Evolutionary conservation across 306 rosid genomes (phyloP).

Genomic region (Quercus glauca): DNA sequence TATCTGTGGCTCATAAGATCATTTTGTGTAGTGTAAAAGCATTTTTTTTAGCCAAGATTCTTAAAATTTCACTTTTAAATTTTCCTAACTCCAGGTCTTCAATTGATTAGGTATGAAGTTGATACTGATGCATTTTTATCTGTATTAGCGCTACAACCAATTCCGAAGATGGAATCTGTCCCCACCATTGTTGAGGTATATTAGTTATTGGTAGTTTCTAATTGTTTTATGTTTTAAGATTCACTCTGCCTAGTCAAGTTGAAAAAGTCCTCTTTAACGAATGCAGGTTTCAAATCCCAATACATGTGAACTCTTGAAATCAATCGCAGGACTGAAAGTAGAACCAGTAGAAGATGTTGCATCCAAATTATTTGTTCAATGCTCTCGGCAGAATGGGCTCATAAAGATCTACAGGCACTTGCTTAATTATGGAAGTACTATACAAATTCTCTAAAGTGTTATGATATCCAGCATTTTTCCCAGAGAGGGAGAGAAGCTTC

Average conservation of each 20-base stretch:
- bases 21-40: conserved; percentile 6
- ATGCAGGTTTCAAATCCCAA: conserved; percentile 86
- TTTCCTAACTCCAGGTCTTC: conserved; percentile 40
- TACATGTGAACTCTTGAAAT: conserved; percentile 83
- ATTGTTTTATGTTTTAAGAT: not conserved
- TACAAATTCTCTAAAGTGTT: conserved; percentile 4
- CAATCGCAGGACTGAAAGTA: conserved; percentile 83
- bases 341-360: conserved; percentile 91
- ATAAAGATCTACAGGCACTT: conserved; percentile 95
- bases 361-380: conserved; percentile 92
- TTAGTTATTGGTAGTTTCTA: conserved; percentile 17
- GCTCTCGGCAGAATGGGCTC: conserved; percentile 98
- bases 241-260: conserved; percentile 13
- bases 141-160: conserved; percentile 92
- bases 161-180: conserved; percentile 72
- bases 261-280: conserved; percentile 23
- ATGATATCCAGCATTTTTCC: not conserved
- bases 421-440: conserved; percentile 82
- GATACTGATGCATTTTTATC: conserved; percentile 98
- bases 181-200: conserved; percentile 93
- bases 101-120: conserved; percentile 74
- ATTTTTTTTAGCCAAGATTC: conserved; percentile 3
- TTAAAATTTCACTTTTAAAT: conserved; percentile 20
- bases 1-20: not conserved
- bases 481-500: not conserved